Evolutionary conservation across 495 filamentous ascomycete species (phyloP), one percentile per base, ranked within the genome.

Genomic region (Aspergillus indologenus): DNA sequence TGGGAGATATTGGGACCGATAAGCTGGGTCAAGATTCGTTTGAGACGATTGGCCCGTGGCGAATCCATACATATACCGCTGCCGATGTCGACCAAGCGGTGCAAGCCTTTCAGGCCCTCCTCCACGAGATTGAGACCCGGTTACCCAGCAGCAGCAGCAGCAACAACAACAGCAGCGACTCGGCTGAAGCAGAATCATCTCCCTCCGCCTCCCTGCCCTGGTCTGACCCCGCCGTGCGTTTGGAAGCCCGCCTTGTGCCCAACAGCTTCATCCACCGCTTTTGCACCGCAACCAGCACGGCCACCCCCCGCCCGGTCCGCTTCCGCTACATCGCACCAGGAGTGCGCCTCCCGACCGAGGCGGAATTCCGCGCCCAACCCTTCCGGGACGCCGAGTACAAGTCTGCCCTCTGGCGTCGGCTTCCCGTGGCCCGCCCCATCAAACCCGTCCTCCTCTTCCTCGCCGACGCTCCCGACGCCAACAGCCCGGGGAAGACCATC

Each of bases 261-360:
- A 29, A 46, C 34, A 55, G 40, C 14, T 55, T 55, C 21, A 19
- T 42, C 19, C 11, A 42, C 21, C 9, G 0, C 4, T 31, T 55
- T 21, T 55, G 40, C 20, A 6, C 9, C n/a, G 24, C 5, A 18
- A 53, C 24, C 19, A 31, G 24, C 22, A 53, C n/a, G 20, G 9
- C 26, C 26, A 29, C 4, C 26, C 0, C 22, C 14, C 47, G 7
- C 5, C 21, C n/a, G 5, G 8, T 53, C 1, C 50, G 8, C 1
- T 53, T 53, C 24, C 50, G 23, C 23, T 53, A 53, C 22, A 34
- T 53, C 19, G n/a, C n/a, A n/a, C n/a, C n/a, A n/a, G n/a, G n/a
- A n/a, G n/a, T n/a, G n/a, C n/a, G n/a, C n/a, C n/a, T n/a, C n/a
- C n/a, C n/a, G n/a, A n/a, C n/a, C n/a, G n/a, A n/a, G n/a, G n/a